Percentiles rank a stretch among this genome's conserved stretches.
Conservation (phyloP, 176 grass and related monocot species). For the Phoenix dactylifera region DNA sequence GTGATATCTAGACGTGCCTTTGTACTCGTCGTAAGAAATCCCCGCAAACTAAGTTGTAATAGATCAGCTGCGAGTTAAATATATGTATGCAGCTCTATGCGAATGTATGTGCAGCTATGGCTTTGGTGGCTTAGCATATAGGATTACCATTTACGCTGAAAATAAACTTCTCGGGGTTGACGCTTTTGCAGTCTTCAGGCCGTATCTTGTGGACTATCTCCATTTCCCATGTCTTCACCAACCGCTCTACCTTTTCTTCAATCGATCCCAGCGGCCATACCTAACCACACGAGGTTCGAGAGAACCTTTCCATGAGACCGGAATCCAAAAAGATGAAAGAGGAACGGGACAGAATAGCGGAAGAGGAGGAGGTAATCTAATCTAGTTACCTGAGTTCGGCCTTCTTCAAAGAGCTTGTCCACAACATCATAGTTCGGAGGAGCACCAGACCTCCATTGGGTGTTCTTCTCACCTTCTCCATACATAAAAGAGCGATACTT, state of each 20-base stretch:
- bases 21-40: too few species aligned
- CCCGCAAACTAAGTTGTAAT: too few species aligned
- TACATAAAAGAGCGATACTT: conserved; percentile 64
- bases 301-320: too few species aligned
- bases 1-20: too few species aligned
- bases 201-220: conserved; percentile 62
- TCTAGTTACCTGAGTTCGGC: conserved; percentile 37
- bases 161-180: conserved; percentile 16
- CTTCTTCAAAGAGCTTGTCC: conserved; percentile 74
- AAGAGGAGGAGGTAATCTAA: not conserved
- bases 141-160: conserved; percentile 48
- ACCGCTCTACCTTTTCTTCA: conserved; percentile 59
- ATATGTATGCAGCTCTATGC: too few species aligned
- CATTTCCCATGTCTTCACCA: conserved; percentile 82
- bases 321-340: too few species aligned
- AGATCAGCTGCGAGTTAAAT: too few species aligned
- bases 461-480: conserved; percentile 51
- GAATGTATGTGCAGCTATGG: too few species aligned
- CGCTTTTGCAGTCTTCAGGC: conserved; percentile 45
- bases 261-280: conserved; percentile 48
- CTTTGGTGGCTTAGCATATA: not conserved
- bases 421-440: conserved; percentile 68
- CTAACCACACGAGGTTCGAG: not conserved
- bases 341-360: not conserved
- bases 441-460: conserved; percentile 46